Conservation (phyloP, 2,329 filamentous ascomycete genomes). For the Didymella glomerata region DNA sequence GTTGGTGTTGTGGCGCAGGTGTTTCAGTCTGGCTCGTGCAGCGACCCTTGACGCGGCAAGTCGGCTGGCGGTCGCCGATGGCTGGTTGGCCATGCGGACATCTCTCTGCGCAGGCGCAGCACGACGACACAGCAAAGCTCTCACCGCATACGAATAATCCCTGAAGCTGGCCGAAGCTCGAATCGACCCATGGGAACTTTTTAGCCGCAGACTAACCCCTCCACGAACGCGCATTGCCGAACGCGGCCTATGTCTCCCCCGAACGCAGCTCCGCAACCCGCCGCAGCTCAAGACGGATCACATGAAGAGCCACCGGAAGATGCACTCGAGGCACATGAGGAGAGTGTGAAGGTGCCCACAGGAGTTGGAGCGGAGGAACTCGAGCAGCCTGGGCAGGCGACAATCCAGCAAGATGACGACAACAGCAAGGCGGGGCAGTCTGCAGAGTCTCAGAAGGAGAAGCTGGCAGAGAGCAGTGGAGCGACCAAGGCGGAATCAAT, state of each 20-base stretch:
- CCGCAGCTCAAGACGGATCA: constrained; percentile 35
- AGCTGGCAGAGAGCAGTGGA: neutral
- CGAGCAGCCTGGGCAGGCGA: neutral
- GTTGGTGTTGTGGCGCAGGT: constrained; percentile 24
- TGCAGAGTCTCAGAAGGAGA: neutral
- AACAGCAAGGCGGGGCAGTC: constrained; percentile 36
- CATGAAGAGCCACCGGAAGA: constrained; percentile 33
- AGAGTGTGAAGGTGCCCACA: constrained; percentile 1
- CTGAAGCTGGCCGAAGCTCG: constrained; percentile 18
- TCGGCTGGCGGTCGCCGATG: constrained; percentile 36
- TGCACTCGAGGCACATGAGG: constrained; percentile 20
- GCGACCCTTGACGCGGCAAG: constrained; percentile 12
- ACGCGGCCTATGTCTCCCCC: constrained; percentile 49
- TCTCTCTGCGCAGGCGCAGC: constrained; percentile 23
- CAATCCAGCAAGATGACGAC: constrained; percentile 6
- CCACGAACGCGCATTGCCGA: constrained; percentile 25
- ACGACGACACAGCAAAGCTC: constrained; percentile 17
- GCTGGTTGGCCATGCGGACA: constrained; percentile 30
- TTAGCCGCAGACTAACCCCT: constrained; percentile 17
- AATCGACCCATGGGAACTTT: constrained; percentile 33
- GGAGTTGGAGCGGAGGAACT: constrained; percentile 6
- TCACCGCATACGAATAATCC: constrained; percentile 3
- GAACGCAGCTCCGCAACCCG: constrained; percentile 42
- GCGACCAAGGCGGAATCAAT: neutral
- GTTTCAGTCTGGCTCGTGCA: constrained; percentile 6